Percentiles rank a stretch among this genome's conserved stretches.
Conservation (phyloP, 2,329 filamentous ascomycete species). For the Pyricularia pennisetigena region DNA sequence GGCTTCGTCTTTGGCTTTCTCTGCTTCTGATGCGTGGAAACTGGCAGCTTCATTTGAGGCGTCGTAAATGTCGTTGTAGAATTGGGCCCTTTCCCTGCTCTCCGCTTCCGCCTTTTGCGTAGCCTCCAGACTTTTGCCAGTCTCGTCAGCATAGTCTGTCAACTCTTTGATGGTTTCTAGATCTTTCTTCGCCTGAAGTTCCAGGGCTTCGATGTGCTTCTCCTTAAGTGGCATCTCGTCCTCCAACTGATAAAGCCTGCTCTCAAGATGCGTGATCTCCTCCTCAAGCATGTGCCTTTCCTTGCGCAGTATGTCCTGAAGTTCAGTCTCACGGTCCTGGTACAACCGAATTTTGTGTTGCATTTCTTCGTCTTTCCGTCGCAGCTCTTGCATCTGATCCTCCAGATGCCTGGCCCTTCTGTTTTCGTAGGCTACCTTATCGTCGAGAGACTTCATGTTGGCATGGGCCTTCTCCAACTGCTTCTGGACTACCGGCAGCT, state of each 20-base stretch:
- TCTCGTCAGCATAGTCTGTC: neutral
- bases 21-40: neutral
- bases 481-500: neutral
- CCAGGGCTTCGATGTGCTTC: neutral
- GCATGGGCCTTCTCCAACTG: neutral
- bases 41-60: neutral
- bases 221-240: neutral
- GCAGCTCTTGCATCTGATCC: neutral
- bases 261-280: neutral
- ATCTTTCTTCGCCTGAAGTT: neutral
- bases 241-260: neutral
- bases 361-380: neutral
- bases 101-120: no score
- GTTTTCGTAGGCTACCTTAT: neutral
- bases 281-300: neutral
- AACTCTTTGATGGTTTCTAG: neutral
- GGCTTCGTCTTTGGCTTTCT: neutral
- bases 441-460: neutral
- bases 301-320: neutral
- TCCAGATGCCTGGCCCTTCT: neutral
- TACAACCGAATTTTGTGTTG: neutral
- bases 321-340: neutral
- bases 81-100: neutral
- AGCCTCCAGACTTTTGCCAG: neutral
- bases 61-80: neutral